phyloP scores from a whole-genome alignment of 1,139 yeast species.

The Ogataea hybrid region DNA sequence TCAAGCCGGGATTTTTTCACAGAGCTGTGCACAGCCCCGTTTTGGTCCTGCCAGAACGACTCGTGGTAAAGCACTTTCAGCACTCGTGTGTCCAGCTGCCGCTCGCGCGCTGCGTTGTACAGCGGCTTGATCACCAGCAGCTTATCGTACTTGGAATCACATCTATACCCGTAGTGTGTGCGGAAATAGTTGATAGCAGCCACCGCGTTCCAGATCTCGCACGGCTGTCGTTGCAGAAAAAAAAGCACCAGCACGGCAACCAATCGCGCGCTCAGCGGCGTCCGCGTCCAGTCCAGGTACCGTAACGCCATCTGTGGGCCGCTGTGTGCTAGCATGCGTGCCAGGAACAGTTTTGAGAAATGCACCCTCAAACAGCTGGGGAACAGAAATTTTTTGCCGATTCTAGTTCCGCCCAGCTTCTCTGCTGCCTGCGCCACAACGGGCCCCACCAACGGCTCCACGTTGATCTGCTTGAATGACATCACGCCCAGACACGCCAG shows the following conservation, averaged over 20 bases:
- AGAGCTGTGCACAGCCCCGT: background rate
- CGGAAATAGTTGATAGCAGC: constrained; percentile 15
- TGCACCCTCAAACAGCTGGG: background rate
- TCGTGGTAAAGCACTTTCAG: background rate
- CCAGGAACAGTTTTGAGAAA: background rate
- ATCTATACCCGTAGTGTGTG: background rate
- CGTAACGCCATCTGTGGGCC: constrained; percentile 5
- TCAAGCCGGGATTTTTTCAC: constrained; percentile 1
- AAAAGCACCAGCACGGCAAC: constrained; percentile 1
- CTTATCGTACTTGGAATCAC: constrained; percentile 2
- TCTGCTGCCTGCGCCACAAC: background rate
- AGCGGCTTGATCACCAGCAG: constrained; percentile 2
- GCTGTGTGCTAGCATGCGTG: background rate
- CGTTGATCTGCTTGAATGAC: constrained; percentile 1
- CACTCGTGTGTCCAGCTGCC: background rate
- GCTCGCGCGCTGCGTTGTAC: background rate
- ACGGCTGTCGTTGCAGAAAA: constrained; percentile 5
- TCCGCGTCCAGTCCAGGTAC: constrained; percentile 4
- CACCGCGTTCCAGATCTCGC: constrained; percentile 13
- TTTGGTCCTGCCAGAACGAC: constrained; percentile 1
- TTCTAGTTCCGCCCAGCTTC: background rate
- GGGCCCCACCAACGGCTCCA: background rate
- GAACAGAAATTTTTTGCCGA: background rate
- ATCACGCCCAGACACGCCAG: constrained; percentile 7
- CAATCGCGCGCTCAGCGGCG: background rate